Evolutionary conservation across 345 rosid genomes (phyloP), one percentile per base, ranked within the genome.

Genomic region (Populus davidiana): DNA sequence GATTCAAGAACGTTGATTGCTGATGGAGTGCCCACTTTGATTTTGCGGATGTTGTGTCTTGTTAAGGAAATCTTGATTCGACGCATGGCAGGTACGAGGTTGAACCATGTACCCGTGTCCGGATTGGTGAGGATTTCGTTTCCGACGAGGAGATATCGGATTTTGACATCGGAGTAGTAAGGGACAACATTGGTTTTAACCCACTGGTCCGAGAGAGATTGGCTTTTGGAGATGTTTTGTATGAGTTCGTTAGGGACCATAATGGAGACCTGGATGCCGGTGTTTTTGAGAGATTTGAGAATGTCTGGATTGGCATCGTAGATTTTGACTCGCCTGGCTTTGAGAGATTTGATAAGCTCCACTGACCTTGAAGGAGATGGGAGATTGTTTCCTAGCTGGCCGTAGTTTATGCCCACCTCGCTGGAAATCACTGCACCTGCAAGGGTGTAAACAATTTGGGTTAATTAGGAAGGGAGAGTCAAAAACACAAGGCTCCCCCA

Each of bases 81-180:
- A 3, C 92, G 88, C 98, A 96, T 93, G 41, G 96, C 98, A 0
- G 97, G 96, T 6, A 93, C 98, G 35, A 96, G 91, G 23, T 85
- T 80, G 80, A 73, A 79, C 91, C 89, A 84, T 8, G 86, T 86
- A 17, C 77, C 80, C 43, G 77, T 78, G 52, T 89, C 90, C 10
- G 83, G 6, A 20, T 47, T 56, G 56, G 89, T 83, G 59, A 93
- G 90, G 84, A 94, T 87, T 84, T 92, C 97, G 85, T 94, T 93
- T n/a, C 98, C 98, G 70, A 91, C 90, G 27, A 94, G 90, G 82
- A 94, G 91, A 81, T 93, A 94, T 16, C 97, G 91, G 86, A 94
- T 94, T 84, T 84, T 86, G 83, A 91, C 91, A 44, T 65, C 67
- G 1, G 90, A 90, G 78, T 86, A 85, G 78, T 84, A 86, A 6